Conservation (phyloP, 352 stramenopile genomes). For the Pythium dissotocum region DNA sequence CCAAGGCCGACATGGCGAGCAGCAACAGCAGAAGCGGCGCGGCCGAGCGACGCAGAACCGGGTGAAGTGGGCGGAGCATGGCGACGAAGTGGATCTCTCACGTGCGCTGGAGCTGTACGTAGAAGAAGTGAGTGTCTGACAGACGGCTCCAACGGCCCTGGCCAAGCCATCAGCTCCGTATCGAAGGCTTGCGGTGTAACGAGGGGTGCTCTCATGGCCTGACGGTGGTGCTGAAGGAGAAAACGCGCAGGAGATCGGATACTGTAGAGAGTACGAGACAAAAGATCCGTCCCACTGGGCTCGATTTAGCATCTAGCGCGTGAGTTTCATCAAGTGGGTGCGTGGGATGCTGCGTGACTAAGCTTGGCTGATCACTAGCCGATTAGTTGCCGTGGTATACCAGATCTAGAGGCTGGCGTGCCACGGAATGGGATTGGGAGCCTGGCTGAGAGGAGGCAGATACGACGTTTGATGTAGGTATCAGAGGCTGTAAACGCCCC, state of each 20-base stretch:
- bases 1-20: not conserved
- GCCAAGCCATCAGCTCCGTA: not conserved
- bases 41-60: constrained; percentile 7
- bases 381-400: not conserved
- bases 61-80: constrained; percentile 14
- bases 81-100: not conserved
- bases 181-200: too few relatives aligned
- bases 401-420: not conserved
- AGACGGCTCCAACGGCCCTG: not conserved
- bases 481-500: not conserved
- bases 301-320: not conserved
- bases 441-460: not conserved
- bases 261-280: not conserved
- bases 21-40: constrained; percentile 4
- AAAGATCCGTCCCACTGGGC: too few relatives aligned
- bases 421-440: not conserved
- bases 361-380: not conserved
- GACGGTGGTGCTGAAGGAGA: not conserved
- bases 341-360: not conserved
- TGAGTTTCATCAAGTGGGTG: not conserved
- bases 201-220: not conserved
- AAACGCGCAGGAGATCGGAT: not conserved
- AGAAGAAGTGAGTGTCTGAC: constrained; percentile 2
- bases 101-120: constrained; percentile 1
- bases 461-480: not conserved